Conservation (phyloP, 768 basidiomycete species). For the Ramaria rubella region DNA sequence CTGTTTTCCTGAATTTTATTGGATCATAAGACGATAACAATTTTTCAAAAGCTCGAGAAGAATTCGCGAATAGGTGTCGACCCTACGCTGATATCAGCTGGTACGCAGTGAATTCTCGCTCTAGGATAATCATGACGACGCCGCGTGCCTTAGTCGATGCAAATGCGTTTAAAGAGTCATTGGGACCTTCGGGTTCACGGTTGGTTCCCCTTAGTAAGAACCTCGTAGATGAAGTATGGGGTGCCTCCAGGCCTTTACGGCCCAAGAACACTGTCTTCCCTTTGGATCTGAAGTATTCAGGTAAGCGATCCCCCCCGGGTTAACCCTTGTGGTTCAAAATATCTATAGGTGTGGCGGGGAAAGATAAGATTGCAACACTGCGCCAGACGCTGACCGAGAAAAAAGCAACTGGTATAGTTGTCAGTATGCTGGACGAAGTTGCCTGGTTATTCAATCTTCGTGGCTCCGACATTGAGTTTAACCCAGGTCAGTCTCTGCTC, state of each 20-base stretch:
- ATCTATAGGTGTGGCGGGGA: constrained; percentile 47
- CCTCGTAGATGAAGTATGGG: constrained; percentile 78
- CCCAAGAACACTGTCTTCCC: constrained; percentile 63
- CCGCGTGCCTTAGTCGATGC: constrained; percentile 47
- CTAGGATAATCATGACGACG: not conserved
- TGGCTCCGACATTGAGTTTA: constrained; percentile 87
- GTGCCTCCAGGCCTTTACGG: constrained; percentile 52
- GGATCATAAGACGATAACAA: not conserved
- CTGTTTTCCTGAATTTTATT: not conserved
- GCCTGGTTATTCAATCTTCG: constrained; percentile 93
- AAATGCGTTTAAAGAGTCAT: constrained; percentile 48
- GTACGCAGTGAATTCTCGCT: constrained; percentile 31
- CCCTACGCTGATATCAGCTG: constrained; percentile 61
- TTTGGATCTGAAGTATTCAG: constrained; percentile 70
- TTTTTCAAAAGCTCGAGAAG: constrained; percentile 43
- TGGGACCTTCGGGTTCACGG: constrained; percentile 46
- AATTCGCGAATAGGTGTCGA: constrained; percentile 76
- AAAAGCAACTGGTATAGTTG: constrained; percentile 52
- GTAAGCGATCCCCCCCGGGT: constrained; percentile 26
- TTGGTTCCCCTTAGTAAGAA: constrained; percentile 66
- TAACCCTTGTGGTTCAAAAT: not conserved
- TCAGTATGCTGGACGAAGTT: constrained; percentile 90
- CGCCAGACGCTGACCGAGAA: constrained; percentile 58
- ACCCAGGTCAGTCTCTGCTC: constrained; percentile 43
- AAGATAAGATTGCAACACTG: constrained; percentile 60